phyloP scores from a whole-genome alignment of 176 grass and related monocot species.

The Musa itinerans region DNA sequence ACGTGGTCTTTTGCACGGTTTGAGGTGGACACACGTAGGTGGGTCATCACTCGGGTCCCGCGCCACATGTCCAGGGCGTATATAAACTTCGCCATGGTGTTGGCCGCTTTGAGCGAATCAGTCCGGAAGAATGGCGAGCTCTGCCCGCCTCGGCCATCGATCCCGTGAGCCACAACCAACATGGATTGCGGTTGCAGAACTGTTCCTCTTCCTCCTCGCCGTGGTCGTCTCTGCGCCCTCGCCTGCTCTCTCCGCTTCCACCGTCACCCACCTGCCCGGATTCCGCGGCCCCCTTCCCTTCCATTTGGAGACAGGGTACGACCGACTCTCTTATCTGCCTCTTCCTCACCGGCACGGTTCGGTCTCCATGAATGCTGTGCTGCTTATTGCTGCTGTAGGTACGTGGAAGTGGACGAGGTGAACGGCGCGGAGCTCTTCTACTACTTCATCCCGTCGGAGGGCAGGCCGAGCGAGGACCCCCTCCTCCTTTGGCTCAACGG shows the following conservation, averaged over 20 bases:
- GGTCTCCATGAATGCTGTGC: background rate
- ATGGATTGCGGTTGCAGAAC: too few relatives aligned
- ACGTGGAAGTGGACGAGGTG: background rate
- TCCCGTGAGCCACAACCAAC: too few relatives aligned
- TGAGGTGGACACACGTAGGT: too few relatives aligned
- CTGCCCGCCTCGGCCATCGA: too few relatives aligned
- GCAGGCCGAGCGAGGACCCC: background rate
- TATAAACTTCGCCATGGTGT: too few relatives aligned
- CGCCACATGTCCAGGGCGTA: too few relatives aligned
- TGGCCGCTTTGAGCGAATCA: too few relatives aligned
- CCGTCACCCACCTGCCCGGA: background rate
- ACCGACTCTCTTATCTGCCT: background rate
- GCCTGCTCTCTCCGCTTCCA: background rate
- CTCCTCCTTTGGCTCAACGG: constrained; percentile 5
- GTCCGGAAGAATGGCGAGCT: too few relatives aligned
- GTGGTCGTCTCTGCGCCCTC: too few relatives aligned
- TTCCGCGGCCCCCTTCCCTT: background rate
- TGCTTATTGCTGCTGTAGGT: background rate
- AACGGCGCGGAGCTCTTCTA: constrained; percentile 3
- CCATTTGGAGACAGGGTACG: background rate
- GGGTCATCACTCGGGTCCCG: too few relatives aligned
- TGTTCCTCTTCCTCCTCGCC: background rate
- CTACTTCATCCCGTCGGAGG: constrained; percentile 1
- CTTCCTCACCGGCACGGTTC: background rate
- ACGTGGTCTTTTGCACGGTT: too few relatives aligned